These are phyloP conservation scores for Ogataea glucozyma DNA, from an alignment of 805 yeast genomes.

Conservation along the genomic window DNA sequence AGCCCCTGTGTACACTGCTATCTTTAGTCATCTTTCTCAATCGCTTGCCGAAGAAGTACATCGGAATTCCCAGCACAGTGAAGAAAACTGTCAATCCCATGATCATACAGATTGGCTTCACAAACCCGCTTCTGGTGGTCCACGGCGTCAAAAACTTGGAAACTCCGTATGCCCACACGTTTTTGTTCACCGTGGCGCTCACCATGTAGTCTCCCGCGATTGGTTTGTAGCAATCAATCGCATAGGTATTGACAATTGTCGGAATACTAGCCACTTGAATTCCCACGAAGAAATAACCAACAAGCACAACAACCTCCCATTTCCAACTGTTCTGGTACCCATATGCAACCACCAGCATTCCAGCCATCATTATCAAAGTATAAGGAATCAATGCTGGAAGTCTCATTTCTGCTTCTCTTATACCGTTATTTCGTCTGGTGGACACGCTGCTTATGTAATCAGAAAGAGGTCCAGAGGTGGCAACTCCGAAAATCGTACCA, in stretches of 20 bases:
- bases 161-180: slow-evolving; percentile 20
- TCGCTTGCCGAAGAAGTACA: slow-evolving; percentile 25
- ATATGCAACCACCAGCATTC: slow-evolving; percentile 13
- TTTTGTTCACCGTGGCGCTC: slow-evolving; percentile 20
- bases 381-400: slow-evolving; percentile 19
- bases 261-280: slow-evolving; percentile 19
- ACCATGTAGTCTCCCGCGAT: slow-evolving; percentile 21
- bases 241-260: slow-evolving; percentile 19
- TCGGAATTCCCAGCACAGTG: slow-evolving; percentile 14
- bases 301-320: slow-evolving; percentile 15
- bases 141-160: slow-evolving; percentile 17
- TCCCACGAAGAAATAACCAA: slow-evolving; percentile 18
- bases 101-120: slow-evolving; percentile 14
- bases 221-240: slow-evolving; percentile 21
- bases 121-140: slow-evolving; percentile 16
- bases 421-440: slow-evolving; percentile 12
- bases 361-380: slow-evolving; percentile 14
- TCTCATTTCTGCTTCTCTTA: slow-evolving; percentile 16
- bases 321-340: slow-evolving; percentile 17
- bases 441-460: slow-evolving; percentile 11
- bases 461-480: slow-evolving; percentile 13
- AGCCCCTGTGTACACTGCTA: slow-evolving; percentile 15
- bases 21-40: slow-evolving; percentile 25
- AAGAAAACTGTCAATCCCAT: slow-evolving; percentile 14
- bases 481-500: slow-evolving; percentile 12